A percentile compares a stretch with the other conserved stretches of the same genome.
Evolutionary conservation across 768 basidiomycete species (phyloP).

Genomic region (Leccinellum luteum): DNA sequence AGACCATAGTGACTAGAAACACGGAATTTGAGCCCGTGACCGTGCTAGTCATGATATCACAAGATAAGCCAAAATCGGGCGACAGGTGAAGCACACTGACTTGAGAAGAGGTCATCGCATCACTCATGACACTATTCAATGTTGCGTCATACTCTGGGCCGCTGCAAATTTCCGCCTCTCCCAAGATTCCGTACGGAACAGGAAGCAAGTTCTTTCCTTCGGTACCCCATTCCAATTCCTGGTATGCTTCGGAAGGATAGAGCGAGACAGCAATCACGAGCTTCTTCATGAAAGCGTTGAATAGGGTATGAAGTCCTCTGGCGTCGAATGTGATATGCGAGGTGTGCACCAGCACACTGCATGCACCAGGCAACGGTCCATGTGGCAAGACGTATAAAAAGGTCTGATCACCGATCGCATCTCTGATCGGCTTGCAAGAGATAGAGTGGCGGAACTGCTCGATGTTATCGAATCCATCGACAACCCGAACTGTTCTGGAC

Average conservation of each 20-base stretch:
- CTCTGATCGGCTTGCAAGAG: background rate
- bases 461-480: background rate
- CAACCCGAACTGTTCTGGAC: background rate
- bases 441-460: background rate
- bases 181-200: background rate
- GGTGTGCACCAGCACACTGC: background rate
- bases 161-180: background rate
- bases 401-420: background rate
- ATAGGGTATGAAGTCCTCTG: background rate
- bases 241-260: background rate
- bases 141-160: background rate
- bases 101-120: background rate
- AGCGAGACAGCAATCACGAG: background rate
- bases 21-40: background rate
- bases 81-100: background rate
- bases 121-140: background rate
- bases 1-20: background rate
- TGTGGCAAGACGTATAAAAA: background rate
- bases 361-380: background rate
- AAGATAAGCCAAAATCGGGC: background rate
- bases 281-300: background rate
- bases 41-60: background rate
- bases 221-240: background rate
- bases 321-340: background rate
- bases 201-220: background rate